Evolutionary conservation across 2,329 filamentous ascomycete species (phyloP), one percentile per base, ranked within the genome.

Genomic region (Elsinoe fawcettii): DNA sequence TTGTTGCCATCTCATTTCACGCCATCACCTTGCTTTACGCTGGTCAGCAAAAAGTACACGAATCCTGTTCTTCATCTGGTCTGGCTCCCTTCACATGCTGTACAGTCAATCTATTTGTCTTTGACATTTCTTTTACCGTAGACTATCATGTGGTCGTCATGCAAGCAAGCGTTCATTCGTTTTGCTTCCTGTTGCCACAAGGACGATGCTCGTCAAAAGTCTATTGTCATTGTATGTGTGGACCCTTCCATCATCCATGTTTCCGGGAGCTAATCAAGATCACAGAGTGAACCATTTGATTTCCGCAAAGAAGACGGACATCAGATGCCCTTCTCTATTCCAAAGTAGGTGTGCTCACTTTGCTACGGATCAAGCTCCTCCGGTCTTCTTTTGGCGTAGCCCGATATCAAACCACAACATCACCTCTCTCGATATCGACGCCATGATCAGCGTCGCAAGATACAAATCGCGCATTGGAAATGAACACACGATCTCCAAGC

Each of bases 261-360:
- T 11, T 22, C 18, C 34, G 22, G 23, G 16, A 39, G 49, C 25
- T 39, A 34, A 53, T 34, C 30, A 16, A 53, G 25, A 53, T 34
- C 18, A 36, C 32, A 53, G 49, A 53, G 49, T 25, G 27, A 53
- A 30, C 49, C 49, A 37, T 53, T 37, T 22, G 49, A 53, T 39
- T 53, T 53, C 32, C 49, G 49, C 32, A 53, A 53, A 53, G 32
- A 39, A 53, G 49, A 53, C 32, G 49, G 49, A 39, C 49, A 53
- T 39, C 30, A 37, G 12, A 53, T 53, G 49, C 22, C 49, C 20
- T 39, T 39, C n/a, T 14, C 49, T 37, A 12, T 39, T 23, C 49
- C 37, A 53, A 39, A 39, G 49, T 53, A 25, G 32, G 49, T 53
- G 16, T 14, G 20, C 49, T 37, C 22, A 8, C 14, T 22, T 7